Evolutionary conservation across 163 green algal genomes (phyloP).

Genomic region (Chloromonas sp.): DNA sequence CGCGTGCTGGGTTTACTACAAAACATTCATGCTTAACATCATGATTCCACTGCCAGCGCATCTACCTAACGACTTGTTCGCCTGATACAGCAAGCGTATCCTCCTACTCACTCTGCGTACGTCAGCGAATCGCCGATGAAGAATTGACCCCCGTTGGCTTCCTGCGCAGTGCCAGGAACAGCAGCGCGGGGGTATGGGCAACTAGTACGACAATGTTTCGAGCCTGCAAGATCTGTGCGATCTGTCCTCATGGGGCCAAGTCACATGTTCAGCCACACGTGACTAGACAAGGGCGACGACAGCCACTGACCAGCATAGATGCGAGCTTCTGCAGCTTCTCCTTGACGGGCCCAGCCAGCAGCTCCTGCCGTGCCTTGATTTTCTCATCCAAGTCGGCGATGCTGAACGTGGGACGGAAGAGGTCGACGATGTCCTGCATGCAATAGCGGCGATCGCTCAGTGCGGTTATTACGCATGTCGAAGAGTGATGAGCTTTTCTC

Average conservation of each 20-base stretch:
- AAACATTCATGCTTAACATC: not conserved
- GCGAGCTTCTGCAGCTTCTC: slow-evolving; percentile 27
- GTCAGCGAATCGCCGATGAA: not conserved
- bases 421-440: not conserved
- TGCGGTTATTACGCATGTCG: too few species aligned
- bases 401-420: not conserved
- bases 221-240: not conserved
- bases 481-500: too few species aligned
- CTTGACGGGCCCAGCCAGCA: slow-evolving; percentile 23
- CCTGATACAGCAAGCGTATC: not conserved
- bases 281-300: not conserved
- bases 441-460: too few species aligned
- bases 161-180: not conserved
- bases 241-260: not conserved
- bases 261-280: not conserved
- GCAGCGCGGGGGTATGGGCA: not conserved
- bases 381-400: slow-evolving; percentile 24
- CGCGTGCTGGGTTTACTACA: not conserved
- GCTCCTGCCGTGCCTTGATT: slow-evolving; percentile 27
- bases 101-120: not conserved
- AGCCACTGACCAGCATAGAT: slow-evolving; percentile 8
- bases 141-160: not conserved
- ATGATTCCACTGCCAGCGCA: not conserved
- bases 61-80: not conserved
- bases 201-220: not conserved